These are phyloP conservation scores for Domatiomyces globalis DNA, from an alignment of 2,329 filamentous ascomycete genomes.

Conservation along the genomic window DNA sequence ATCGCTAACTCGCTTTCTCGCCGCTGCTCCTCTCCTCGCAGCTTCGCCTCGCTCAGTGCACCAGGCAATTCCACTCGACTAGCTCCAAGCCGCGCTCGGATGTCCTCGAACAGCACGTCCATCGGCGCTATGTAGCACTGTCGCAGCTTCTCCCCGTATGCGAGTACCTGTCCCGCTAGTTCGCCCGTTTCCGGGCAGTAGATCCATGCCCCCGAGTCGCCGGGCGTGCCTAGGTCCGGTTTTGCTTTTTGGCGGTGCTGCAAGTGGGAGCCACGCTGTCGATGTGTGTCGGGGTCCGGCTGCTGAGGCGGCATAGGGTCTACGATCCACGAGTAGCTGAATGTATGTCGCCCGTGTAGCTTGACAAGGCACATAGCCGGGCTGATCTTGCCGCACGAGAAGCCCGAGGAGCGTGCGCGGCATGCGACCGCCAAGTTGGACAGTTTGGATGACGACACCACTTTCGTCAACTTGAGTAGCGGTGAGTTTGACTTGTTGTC, in stretches of 20 bases:
- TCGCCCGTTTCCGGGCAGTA: constrained; percentile 64
- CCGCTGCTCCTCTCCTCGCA: neutral
- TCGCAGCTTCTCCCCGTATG: constrained; percentile 66
- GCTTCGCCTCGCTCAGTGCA: constrained; percentile 1
- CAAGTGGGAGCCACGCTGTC: neutral
- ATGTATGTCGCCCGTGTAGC: constrained; percentile 68
- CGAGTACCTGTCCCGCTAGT: constrained; percentile 79
- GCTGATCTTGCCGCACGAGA: constrained; percentile 65
- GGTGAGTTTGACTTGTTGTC: neutral
- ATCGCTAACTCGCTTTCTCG: constrained; percentile 3
- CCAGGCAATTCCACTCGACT: constrained; percentile 11
- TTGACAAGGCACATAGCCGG: constrained; percentile 71
- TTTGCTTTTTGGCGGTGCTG: neutral
- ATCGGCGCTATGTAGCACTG: constrained; percentile 91
- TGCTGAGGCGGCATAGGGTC: constrained; percentile 35
- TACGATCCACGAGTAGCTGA: constrained; percentile 57
- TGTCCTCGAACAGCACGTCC: constrained; percentile 77
- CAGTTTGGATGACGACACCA: constrained; percentile 47
- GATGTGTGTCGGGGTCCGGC: no score
- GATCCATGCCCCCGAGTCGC: constrained; percentile 88
- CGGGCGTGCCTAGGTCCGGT: constrained; percentile 43
- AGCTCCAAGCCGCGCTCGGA: constrained; percentile 27
- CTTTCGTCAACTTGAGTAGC: constrained; percentile 27
- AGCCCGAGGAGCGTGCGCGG: constrained; percentile 70
- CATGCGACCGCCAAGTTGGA: constrained; percentile 72